Conservation (phyloP, 2,329 filamentous ascomycete genomes). For the Venturia carpophila region DNA sequence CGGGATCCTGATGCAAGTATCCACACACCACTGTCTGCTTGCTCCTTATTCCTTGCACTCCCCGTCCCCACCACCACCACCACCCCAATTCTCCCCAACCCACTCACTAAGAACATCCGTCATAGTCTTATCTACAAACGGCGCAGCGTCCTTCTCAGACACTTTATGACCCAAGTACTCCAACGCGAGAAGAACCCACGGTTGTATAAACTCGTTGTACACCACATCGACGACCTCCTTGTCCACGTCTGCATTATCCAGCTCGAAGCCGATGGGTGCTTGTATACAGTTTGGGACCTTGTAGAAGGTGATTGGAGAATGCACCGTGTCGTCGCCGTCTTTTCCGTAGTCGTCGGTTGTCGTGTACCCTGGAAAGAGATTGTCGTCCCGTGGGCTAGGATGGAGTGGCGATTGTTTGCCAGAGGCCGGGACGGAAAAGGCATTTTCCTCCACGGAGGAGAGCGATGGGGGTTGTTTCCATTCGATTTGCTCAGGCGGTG, state of each 20-base stretch:
- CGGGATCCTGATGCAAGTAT: not conserved
- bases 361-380: slow-evolving; percentile 72
- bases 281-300: slow-evolving; percentile 77
- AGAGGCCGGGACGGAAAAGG: not conserved
- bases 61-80: not conserved
- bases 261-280: slow-evolving; percentile 50
- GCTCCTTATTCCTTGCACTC: slow-evolving; percentile 5
- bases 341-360: slow-evolving; percentile 75
- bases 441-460: not conserved
- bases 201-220: slow-evolving; percentile 85
- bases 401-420: slow-evolving; percentile 23
- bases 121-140: slow-evolving; percentile 47
- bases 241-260: slow-evolving; percentile 23
- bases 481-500: slow-evolving; percentile 40
- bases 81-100: slow-evolving; percentile 48
- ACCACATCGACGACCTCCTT: slow-evolving; percentile 65
- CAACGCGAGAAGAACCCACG: slow-evolving; percentile 69
- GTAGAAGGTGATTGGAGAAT: slow-evolving; percentile 67
- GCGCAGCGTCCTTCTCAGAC: slow-evolving; percentile 42
- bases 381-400: slow-evolving; percentile 28
- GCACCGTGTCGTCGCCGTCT: slow-evolving; percentile 87
- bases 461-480: not conserved
- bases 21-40: not conserved
- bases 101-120: slow-evolving; percentile 53
- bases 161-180: slow-evolving; percentile 50